These are phyloP conservation scores for Podaxis sp. DNA, from an alignment of 768 basidiomycete genomes.

Conservation along the genomic window DNA sequence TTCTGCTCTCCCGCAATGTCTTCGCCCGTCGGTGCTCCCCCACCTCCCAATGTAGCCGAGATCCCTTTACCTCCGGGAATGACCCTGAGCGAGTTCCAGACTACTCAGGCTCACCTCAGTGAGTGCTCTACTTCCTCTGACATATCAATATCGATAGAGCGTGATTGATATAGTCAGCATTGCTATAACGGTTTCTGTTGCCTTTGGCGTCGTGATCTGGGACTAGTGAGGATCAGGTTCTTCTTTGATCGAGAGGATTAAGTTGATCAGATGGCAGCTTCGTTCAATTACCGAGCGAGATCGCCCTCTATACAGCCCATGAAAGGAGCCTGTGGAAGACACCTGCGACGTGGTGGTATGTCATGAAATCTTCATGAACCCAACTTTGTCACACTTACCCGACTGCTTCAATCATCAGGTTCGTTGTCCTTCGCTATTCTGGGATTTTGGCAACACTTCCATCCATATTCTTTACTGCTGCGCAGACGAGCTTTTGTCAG, in stretches of 20 bases:
- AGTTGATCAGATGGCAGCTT: neutral
- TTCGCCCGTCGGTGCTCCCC: neutral
- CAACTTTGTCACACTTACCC: neutral
- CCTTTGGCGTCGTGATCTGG: slow-evolving; percentile 3
- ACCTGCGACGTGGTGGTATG: slow-evolving; percentile 7
- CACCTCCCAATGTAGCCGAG: neutral
- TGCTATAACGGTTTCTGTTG: slow-evolving; percentile 3
- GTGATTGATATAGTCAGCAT: neutral
- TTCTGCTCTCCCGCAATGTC: neutral
- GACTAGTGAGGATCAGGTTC: slow-evolving; percentile 1
- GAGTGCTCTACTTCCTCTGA: neutral
- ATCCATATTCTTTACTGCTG: slow-evolving; percentile 1
- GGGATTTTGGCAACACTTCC: slow-evolving; percentile 5
- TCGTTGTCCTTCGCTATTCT: slow-evolving; percentile 3
- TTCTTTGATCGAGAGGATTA: neutral
- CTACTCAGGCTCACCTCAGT: slow-evolving; percentile 1
- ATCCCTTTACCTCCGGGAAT: slow-evolving; percentile 4
- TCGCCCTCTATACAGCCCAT: neutral
- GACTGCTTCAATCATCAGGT: neutral
- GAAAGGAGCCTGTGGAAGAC: slow-evolving; percentile 2
- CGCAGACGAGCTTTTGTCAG: neutral
- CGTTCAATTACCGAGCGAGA: slow-evolving; percentile 2
- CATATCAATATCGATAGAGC: neutral
- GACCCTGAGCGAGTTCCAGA: neutral
- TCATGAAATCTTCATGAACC: no score